Conservation (phyloP, 208 protist genomes). For the Trypanosoma brucei region DNA sequence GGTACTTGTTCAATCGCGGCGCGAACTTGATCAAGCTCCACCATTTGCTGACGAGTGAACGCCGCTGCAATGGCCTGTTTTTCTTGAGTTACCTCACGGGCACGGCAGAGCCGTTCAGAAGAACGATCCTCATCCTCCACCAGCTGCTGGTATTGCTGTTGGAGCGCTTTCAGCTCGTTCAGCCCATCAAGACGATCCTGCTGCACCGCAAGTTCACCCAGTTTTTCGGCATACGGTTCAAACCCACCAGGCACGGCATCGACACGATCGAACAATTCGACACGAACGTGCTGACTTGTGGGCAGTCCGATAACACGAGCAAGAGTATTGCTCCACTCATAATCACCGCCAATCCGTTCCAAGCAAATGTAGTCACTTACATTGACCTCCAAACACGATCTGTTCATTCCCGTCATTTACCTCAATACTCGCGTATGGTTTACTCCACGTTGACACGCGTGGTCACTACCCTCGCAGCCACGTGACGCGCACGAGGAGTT, state of each 20-base stretch:
- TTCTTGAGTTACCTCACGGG: constrained; percentile 42
- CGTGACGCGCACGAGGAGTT: too few species aligned
- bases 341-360: constrained; percentile 44
- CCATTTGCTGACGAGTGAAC: constrained; percentile 28
- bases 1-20: constrained; percentile 30
- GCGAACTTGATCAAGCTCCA: constrained; percentile 46
- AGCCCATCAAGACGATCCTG: constrained; percentile 37
- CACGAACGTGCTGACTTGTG: constrained; percentile 45
- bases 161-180: constrained; percentile 50
- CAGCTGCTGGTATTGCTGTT: constrained; percentile 35
- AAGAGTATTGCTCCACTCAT: constrained; percentile 53
- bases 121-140: constrained; percentile 43
- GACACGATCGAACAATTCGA: constrained; percentile 50
- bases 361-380: constrained; percentile 72
- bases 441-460: too few species aligned
- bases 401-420: neutral
- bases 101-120: constrained; percentile 39
- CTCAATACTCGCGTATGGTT: neutral
- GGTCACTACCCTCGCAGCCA: too few species aligned
- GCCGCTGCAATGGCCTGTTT: constrained; percentile 37
- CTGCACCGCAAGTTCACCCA: constrained; percentile 35
- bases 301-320: constrained; percentile 62
- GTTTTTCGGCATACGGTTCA: constrained; percentile 26
- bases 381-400: constrained; percentile 23
- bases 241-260: constrained; percentile 35